A percentile compares a stretch with the other conserved stretches of the same genome.
These are phyloP conservation scores for Tetrastigma voinierianum DNA, from an alignment of 164 flowering plant genomes.

Conservation along the genomic window DNA sequence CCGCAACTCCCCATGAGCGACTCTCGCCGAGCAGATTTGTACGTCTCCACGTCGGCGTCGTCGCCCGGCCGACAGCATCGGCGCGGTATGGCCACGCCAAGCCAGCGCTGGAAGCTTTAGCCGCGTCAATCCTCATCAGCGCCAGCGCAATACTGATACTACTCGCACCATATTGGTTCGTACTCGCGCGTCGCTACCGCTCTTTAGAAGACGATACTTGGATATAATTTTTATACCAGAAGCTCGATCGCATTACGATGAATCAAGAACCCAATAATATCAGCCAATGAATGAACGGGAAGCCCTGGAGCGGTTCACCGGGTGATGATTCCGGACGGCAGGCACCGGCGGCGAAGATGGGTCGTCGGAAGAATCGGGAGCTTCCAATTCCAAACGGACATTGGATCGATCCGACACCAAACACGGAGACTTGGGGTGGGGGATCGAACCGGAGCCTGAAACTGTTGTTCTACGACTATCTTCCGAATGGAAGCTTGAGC, in stretches of 20 bases:
- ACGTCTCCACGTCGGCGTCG: constrained; percentile 43
- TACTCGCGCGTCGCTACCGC: constrained; percentile 25
- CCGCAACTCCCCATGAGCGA: constrained; percentile 60
- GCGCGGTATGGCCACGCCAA: constrained; percentile 19
- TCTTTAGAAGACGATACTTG: constrained; percentile 44
- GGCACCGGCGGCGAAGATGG: constrained; percentile 86
- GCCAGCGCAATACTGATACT: constrained; percentile 63
- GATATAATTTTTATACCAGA: constrained; percentile 86
- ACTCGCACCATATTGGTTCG: constrained; percentile 52
- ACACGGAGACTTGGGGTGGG: constrained; percentile 87
- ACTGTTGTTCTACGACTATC: constrained; percentile 80
- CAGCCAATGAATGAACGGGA: constrained; percentile 81
- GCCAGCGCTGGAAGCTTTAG: constrained; percentile 57
- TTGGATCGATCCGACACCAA: constrained; percentile 84
- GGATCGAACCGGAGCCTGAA: constrained; percentile 60
- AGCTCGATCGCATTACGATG: constrained; percentile 72
- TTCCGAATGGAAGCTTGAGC: constrained; percentile 87
- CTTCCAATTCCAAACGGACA: constrained; percentile 72
- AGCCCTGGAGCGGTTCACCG: constrained; percentile 94
- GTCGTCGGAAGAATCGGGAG: constrained; percentile 68
- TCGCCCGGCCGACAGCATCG: constrained; percentile 27
- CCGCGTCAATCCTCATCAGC: constrained; percentile 65
- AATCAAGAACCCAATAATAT: constrained; percentile 53
- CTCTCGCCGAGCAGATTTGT: constrained; percentile 53
- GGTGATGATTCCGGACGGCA: constrained; percentile 60